Percentiles rank a stretch among this genome's conserved stretches.
These are phyloP conservation scores for Lomentospora prolificans DNA, from an alignment of 2,329 filamentous ascomycete species.

Conservation along the genomic window DNA sequence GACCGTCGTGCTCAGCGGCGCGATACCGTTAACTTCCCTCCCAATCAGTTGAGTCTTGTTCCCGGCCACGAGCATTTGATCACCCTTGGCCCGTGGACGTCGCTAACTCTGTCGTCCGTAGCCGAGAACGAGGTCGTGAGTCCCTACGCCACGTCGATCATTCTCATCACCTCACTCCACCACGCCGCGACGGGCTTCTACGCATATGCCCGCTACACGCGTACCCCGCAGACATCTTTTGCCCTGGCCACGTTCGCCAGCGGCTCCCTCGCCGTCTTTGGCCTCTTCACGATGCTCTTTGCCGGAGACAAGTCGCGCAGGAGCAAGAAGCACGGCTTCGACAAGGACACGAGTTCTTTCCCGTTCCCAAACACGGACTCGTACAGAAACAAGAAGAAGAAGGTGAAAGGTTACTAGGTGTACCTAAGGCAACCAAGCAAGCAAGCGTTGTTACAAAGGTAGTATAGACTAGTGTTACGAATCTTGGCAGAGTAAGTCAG, in stretches of 20 bases:
- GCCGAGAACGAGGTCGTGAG: slow-evolving; percentile 30
- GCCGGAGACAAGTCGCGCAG: slow-evolving; percentile 26
- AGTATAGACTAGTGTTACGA: not conserved
- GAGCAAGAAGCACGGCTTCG: slow-evolving; percentile 25
- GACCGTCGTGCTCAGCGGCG: slow-evolving; percentile 60
- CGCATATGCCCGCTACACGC: slow-evolving; percentile 57
- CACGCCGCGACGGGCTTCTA: slow-evolving; percentile 55
- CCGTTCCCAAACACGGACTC: slow-evolving; percentile 28
- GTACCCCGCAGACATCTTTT: slow-evolving; percentile 46
- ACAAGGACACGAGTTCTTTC: slow-evolving; percentile 29
- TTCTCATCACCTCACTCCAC: slow-evolving; percentile 57
- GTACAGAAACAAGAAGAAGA: slow-evolving; percentile 28
- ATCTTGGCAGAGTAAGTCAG: not conserved
- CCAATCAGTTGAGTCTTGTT: slow-evolving; percentile 28
- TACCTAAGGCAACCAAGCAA: no score
- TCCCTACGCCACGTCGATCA: slow-evolving; percentile 55
- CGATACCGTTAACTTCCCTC: slow-evolving; percentile 52
- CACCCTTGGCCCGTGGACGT: no score
- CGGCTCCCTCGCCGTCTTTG: slow-evolving; percentile 47
- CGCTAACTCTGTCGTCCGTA: slow-evolving; percentile 7
- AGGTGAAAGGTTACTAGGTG: slow-evolving; percentile 15
- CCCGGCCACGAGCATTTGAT: no score
- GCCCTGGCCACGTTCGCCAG: slow-evolving; percentile 49
- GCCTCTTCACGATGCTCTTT: slow-evolving; percentile 25
- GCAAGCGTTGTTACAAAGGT: not conserved